Evolutionary conservation across 2,329 filamentous ascomycete species (phyloP).

Genomic region (Paraconiothyrium sp.): DNA sequence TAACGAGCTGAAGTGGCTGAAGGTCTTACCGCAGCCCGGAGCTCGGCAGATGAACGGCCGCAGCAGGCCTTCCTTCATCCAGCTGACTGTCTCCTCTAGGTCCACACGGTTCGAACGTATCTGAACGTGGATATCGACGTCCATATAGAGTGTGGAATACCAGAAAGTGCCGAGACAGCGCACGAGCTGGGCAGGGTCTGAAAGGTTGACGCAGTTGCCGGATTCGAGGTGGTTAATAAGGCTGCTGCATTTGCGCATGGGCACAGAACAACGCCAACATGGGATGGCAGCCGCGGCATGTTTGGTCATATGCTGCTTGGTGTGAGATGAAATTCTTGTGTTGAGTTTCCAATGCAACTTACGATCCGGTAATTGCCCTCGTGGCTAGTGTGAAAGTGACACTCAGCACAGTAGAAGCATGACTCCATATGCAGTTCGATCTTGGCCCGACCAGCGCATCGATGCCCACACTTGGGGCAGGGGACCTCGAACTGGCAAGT

Average conservation of each 20-base stretch:
- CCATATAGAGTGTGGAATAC: conserved; percentile 47
- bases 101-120: conserved; percentile 38
- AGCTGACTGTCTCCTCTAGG: conserved; percentile 30
- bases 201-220: conserved; percentile 73
- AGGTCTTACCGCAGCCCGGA: conserved; percentile 34
- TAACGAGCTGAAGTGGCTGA: conserved; percentile 38
- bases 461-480: conserved; percentile 31
- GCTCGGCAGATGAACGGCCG: conserved; percentile 44
- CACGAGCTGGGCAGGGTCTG: conserved; percentile 59
- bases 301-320: conserved; percentile 40
- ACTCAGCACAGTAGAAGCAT: conserved; percentile 37
- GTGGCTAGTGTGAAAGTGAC: conserved; percentile 31
- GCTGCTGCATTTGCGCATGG: conserved; percentile 36
- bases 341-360: conserved; percentile 16
- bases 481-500: conserved; percentile 28
- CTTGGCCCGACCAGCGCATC: conserved; percentile 30
- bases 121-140: conserved; percentile 44
- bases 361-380: conserved; percentile 36
- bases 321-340: background rate
- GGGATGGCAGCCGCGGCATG: conserved; percentile 29
- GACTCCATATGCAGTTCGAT: conserved; percentile 31
- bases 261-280: conserved; percentile 38
- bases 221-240: conserved; percentile 58
- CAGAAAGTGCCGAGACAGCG: conserved; percentile 43
- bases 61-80: conserved; percentile 36